Conservation (phyloP, 371 early-diverging fungal species). For the Mucor plumbeus region DNA sequence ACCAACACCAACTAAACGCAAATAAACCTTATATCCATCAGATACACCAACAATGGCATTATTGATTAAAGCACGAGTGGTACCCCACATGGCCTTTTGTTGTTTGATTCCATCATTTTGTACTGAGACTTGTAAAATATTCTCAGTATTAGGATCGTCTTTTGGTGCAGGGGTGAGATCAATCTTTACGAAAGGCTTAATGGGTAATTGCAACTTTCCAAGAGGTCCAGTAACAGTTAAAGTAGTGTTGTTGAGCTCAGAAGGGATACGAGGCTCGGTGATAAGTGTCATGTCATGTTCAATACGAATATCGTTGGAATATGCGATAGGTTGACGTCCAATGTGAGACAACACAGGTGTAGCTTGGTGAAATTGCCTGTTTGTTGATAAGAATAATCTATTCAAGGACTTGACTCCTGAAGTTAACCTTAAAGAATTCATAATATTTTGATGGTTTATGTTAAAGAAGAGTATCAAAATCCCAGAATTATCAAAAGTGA, state of each 20-base stretch:
- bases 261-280: slow-evolving; percentile 61
- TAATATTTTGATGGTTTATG: neutral
- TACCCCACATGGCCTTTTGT: slow-evolving; percentile 96
- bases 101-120: slow-evolving; percentile 63
- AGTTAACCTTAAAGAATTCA: slow-evolving; percentile 16
- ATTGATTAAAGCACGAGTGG: slow-evolving; percentile 85
- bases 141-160: slow-evolving; percentile 53
- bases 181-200: slow-evolving; percentile 82
- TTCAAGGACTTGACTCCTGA: slow-evolving; percentile 9
- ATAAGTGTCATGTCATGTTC: slow-evolving; percentile 63
- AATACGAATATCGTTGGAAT: slow-evolving; percentile 69
- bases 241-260: slow-evolving; percentile 67
- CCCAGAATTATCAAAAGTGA: neutral
- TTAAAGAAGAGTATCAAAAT: neutral
- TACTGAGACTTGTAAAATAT: slow-evolving; percentile 64
- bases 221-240: slow-evolving; percentile 84
- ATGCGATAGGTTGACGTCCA: slow-evolving; percentile 73
- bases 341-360: slow-evolving; percentile 65
- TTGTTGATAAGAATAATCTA: neutral
- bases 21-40: slow-evolving; percentile 85
- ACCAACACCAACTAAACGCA: slow-evolving; percentile 94
- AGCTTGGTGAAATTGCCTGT: slow-evolving; percentile 50
- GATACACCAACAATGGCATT: slow-evolving; percentile 90
- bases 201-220: slow-evolving; percentile 75
- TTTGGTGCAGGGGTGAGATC: slow-evolving; percentile 41